Evolutionary conservation across 2,329 filamentous ascomycete species (phyloP), one percentile per base, ranked within the genome.

Genomic region (Sordariomycetes sp.): DNA sequence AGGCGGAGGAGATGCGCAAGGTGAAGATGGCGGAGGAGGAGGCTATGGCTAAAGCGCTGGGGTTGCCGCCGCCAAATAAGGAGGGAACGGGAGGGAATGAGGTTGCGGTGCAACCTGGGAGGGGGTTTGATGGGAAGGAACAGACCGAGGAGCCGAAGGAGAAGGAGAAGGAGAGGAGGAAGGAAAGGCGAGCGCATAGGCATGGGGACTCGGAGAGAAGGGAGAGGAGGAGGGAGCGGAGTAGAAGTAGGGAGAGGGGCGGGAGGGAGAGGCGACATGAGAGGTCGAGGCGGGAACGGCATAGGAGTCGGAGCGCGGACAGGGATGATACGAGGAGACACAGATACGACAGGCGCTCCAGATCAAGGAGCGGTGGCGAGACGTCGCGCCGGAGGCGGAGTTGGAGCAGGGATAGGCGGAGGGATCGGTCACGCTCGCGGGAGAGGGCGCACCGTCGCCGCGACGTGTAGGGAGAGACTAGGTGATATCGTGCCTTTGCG

Each of bases 21-120:
- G 79, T 96, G 67, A 96, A 96, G 66, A 88, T 96, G 69, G 89
- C 87, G 0, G 94, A 99, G 66, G 89, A 96, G 67, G 92, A 96
- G 68, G 94, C 91, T 1, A 85, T 97, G 67, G 85, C 90, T 2
- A 79, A 76, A 52, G 91, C 91, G 0, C 74, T 99, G 57, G 94
- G 94, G 0, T 73, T 96, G 34, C 90, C 89, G 0, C 77, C 87
- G 1, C 80, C 85, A 1, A 72, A 77, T 7, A 76, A 81, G 55
- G 79, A 81, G 54, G 74, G 75, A 0, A 80, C 78, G 1, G 80
- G 78, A 3, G 78, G 79, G 2, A 95, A 94, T 67, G 81, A 87
- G 0, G 70, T 95, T 12, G 85, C 83, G 48, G 78, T 86, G 32
- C 78, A 74, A 4, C 64, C 62, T 1, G 68, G 69, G 56, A 69